phyloP scores from a whole-genome alignment of 345 rosid species.

The Eutrema yunnanense region DNA sequence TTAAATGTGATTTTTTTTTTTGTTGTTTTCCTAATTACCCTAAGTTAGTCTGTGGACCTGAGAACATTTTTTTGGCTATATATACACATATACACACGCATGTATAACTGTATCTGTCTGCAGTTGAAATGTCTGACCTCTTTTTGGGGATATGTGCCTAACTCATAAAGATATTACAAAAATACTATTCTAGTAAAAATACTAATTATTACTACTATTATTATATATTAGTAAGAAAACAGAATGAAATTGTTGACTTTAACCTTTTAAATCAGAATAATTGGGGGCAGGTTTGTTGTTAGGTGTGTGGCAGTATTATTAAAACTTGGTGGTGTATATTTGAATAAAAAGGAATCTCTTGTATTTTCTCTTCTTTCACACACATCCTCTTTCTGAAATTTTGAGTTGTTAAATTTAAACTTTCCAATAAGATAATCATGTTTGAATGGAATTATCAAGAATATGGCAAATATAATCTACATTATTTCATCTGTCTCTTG shows the following conservation, averaged over 20 bases:
- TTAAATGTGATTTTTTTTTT: background rate
- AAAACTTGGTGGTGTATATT: background rate
- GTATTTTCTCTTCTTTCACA: slow-evolving; percentile 31
- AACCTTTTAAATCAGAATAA: background rate
- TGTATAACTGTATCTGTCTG: slow-evolving; percentile 12
- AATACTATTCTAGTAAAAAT: background rate
- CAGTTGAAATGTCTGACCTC: slow-evolving; percentile 32
- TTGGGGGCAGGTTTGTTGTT: slow-evolving; percentile 34
- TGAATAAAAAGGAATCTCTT: slow-evolving; percentile 25
- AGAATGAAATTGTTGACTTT: slow-evolving; percentile 31
- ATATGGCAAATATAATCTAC: background rate
- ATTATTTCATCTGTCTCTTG: background rate
- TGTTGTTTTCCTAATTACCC: background rate
- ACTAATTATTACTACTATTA: background rate
- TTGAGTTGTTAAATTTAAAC: background rate
- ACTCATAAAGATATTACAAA: slow-evolving; percentile 11
- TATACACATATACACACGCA: background rate
- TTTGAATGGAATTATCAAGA: background rate
- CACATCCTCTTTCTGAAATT: slow-evolving; percentile 1
- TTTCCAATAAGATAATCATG: background rate
- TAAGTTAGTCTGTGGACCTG: slow-evolving; percentile 7
- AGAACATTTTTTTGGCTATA: background rate
- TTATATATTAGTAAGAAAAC: background rate
- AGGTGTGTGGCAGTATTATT: slow-evolving; percentile 13
- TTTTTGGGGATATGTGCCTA: slow-evolving; percentile 28